phyloP scores from a whole-genome alignment of 1,284 basidiomycete genomes.

The Ceratobasidium sp. region DNA sequence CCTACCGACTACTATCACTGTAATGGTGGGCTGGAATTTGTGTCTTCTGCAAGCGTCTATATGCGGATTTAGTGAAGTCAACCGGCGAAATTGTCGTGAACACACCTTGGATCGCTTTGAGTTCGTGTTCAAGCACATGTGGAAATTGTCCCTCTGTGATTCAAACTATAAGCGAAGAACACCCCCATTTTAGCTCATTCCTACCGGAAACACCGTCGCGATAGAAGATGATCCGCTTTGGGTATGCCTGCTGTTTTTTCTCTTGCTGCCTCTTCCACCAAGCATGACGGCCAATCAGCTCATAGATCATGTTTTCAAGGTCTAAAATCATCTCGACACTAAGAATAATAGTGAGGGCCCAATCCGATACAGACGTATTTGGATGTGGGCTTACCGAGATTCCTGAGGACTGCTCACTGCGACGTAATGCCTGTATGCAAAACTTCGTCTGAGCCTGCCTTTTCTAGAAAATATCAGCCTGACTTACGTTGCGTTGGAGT shows the following conservation, averaged over 20 bases:
- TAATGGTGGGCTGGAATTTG: constrained; percentile 48
- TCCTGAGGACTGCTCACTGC: constrained; percentile 73
- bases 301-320: constrained; percentile 68
- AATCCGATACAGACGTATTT: background rate
- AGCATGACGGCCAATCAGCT: constrained; percentile 1
- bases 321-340: constrained; percentile 74
- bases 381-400: constrained; percentile 64
- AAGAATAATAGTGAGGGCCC: no score
- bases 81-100: constrained; percentile 8
- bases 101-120: background rate
- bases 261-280: constrained; percentile 11
- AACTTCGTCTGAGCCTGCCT: background rate
- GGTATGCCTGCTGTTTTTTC: constrained; percentile 24
- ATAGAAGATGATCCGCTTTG: constrained; percentile 47
- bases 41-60: constrained; percentile 42
- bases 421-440: no score
- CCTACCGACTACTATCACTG: constrained; percentile 50
- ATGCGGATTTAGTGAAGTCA: background rate
- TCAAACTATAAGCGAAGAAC: constrained; percentile 21
- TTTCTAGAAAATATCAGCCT: background rate
- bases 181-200: no score
- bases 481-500: constrained; percentile 64
- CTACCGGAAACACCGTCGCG: constrained; percentile 49
- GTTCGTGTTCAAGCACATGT: constrained; percentile 39
- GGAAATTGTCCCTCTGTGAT: constrained; percentile 33